Evolutionary conservation across 257 asterid species (phyloP).

Genomic region (Gentiana straminea): DNA sequence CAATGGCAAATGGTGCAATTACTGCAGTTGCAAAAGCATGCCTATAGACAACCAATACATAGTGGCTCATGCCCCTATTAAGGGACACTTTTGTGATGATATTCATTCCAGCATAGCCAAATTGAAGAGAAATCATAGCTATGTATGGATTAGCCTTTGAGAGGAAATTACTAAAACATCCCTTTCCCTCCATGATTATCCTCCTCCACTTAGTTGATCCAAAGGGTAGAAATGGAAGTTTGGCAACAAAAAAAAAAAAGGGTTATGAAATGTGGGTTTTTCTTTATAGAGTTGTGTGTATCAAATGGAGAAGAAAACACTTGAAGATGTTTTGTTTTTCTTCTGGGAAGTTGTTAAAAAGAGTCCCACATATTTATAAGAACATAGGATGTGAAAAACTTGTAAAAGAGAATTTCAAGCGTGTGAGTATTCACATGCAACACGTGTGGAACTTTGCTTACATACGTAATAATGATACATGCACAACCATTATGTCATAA

Average conservation of each 20-base stretch:
- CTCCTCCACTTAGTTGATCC: background rate
- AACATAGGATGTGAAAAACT: background rate
- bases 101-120: conserved; percentile 95
- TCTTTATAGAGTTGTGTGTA: background rate
- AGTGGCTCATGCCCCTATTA: conserved; percentile 86
- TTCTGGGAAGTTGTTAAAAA: conserved; percentile 33
- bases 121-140: conserved; percentile 76
- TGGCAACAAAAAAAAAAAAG: no score
- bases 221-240: background rate
- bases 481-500: no score
- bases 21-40: conserved; percentile 91
- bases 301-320: conserved; percentile 49
- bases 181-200: conserved; percentile 50
- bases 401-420: conserved; percentile 1
- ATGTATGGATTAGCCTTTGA: conserved; percentile 69
- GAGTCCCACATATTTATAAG: conserved; percentile 36
- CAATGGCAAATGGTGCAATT: conserved; percentile 75
- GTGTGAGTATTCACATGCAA: conserved; percentile 12
- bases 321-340: conserved; percentile 38
- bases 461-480: no score
- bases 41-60: conserved; percentile 82
- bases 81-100: conserved; percentile 89
- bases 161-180: conserved; percentile 30
- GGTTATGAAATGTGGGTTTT: background rate
- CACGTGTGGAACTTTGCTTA: conserved; percentile 1